phyloP scores from a whole-genome alignment of 257 asterid species.

The Solanum sejunctum region DNA sequence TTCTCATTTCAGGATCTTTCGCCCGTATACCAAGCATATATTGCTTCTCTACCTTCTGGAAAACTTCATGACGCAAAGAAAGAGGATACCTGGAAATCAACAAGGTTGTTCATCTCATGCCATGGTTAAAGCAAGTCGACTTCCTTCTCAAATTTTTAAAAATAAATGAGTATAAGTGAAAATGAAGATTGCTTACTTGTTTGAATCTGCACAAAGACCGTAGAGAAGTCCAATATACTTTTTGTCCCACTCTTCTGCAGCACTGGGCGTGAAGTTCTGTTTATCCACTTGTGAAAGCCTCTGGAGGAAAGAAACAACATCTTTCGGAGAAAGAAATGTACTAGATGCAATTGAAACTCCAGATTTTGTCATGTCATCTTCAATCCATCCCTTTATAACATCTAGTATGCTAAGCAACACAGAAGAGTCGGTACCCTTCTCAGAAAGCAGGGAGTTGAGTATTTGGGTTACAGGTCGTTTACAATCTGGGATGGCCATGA shows the following conservation, averaged over 20 bases:
- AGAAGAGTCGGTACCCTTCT: slow-evolving; percentile 87
- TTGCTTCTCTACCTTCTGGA: slow-evolving; percentile 96
- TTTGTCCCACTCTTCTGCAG: slow-evolving; percentile 83
- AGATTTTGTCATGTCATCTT: slow-evolving; percentile 68
- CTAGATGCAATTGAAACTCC: slow-evolving; percentile 56
- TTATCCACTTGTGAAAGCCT: slow-evolving; percentile 97
- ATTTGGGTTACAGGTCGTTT: slow-evolving; percentile 80
- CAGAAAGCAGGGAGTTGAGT: slow-evolving; percentile 73
- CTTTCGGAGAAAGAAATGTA: slow-evolving; percentile 70
- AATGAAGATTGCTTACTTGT: slow-evolving; percentile 35
- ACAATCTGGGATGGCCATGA: slow-evolving; percentile 88
- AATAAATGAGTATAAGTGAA: slow-evolving; percentile 1
- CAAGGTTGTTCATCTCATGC: slow-evolving; percentile 5
- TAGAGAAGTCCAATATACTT: slow-evolving; percentile 87
- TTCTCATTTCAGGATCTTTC: slow-evolving; percentile 75
- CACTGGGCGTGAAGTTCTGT: slow-evolving; percentile 53
- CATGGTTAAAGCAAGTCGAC: not conserved
- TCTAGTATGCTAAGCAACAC: slow-evolving; percentile 86
- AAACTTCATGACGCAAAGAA: slow-evolving; percentile 76
- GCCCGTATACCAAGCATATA: slow-evolving; percentile 90
- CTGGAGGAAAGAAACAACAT: slow-evolving; percentile 83
- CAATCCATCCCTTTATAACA: slow-evolving; percentile 85
- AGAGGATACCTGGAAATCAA: slow-evolving; percentile 61
- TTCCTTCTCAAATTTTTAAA: not conserved
- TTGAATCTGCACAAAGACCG: slow-evolving; percentile 90